Conservation (phyloP, 2,329 filamentous ascomycete species). For the Colletotrichum horii region DNA sequence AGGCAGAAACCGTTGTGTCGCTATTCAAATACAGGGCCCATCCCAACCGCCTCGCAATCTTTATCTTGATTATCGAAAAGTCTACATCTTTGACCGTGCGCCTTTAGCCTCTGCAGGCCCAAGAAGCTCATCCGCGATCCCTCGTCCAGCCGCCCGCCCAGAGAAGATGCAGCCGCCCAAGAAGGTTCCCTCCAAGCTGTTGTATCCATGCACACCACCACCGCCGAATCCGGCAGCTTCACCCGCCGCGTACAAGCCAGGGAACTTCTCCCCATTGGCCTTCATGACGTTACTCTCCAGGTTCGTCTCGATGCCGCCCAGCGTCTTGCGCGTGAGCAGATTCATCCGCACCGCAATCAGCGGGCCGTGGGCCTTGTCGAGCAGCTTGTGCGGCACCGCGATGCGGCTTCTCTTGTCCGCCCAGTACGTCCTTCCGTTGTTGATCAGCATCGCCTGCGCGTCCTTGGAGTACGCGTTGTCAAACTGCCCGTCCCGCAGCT, state of each 20-base stretch:
- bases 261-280: constrained; percentile 52
- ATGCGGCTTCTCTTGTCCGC: constrained; percentile 57
- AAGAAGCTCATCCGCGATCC: constrained; percentile 54
- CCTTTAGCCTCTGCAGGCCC: constrained; percentile 12
- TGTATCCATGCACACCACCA: constrained; percentile 67
- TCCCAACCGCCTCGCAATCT: neutral
- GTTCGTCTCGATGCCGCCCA: constrained; percentile 66
- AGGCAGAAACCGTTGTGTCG: neutral
- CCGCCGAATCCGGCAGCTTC: constrained; percentile 67
- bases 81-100: neutral
- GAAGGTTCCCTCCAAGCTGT: constrained; percentile 66
- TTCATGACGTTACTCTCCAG: constrained; percentile 60
- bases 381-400: constrained; percentile 56
- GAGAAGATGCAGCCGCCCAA: constrained; percentile 69
- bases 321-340: constrained; percentile 64
- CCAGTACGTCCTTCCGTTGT: constrained; percentile 61
- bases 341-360: constrained; percentile 67
- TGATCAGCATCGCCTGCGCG: constrained; percentile 65
- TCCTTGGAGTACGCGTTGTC: constrained; percentile 64
- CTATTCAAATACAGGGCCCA: neutral
- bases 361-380: constrained; percentile 61
- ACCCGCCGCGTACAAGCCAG: constrained; percentile 63
- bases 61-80: neutral
- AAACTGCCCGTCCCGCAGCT: constrained; percentile 60
- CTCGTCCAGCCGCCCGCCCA: constrained; percentile 59